A percentile compares a stretch with the other conserved stretches of the same genome.
phyloP scores from a whole-genome alignment of 805 yeast species.

The Vanderwaltozyma yarrowii region DNA sequence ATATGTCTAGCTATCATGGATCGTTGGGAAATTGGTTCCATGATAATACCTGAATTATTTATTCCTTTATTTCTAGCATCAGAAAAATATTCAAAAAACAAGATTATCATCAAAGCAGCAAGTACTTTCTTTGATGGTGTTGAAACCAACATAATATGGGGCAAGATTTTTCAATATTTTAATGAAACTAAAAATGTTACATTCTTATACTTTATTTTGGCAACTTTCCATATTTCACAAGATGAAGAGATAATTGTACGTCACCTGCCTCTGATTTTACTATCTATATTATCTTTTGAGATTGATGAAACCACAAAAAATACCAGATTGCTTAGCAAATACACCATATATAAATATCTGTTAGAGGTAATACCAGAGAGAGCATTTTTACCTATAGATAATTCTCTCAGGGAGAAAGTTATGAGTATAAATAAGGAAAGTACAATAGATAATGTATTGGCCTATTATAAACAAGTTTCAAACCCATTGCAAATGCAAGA shows the following conservation, averaged over 20 bases:
- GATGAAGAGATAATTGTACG: constrained; percentile 79
- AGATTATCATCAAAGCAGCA: constrained; percentile 44
- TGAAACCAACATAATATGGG: constrained; percentile 74
- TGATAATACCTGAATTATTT: constrained; percentile 59
- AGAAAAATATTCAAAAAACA: constrained; percentile 21
- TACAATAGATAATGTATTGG: constrained; percentile 22
- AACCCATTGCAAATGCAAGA: constrained; percentile 6
- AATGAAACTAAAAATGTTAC: constrained; percentile 31
- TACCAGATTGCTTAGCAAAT: constrained; percentile 24
- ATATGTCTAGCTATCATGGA: constrained; percentile 74
- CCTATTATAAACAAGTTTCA: constrained; percentile 27
- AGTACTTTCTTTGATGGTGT: constrained; percentile 74
- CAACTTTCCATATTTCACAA: constrained; percentile 51
- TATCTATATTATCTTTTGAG: constrained; percentile 33
- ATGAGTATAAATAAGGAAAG: constrained; percentile 10
- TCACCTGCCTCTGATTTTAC: constrained; percentile 64
- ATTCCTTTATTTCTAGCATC: constrained; percentile 51
- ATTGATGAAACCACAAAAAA: constrained; percentile 2
- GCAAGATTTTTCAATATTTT: constrained; percentile 36
- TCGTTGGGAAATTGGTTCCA: constrained; percentile 86
- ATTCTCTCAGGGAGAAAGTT: constrained; percentile 22
- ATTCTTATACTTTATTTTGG: constrained; percentile 48
- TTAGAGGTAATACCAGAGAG: constrained; percentile 52
- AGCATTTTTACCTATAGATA: constrained; percentile 47
- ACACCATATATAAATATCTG: constrained; percentile 33